Base-by-base conservation (phyloP, 768 basidiomycete genomes). In the Coprinopsis sp. region DNA sequence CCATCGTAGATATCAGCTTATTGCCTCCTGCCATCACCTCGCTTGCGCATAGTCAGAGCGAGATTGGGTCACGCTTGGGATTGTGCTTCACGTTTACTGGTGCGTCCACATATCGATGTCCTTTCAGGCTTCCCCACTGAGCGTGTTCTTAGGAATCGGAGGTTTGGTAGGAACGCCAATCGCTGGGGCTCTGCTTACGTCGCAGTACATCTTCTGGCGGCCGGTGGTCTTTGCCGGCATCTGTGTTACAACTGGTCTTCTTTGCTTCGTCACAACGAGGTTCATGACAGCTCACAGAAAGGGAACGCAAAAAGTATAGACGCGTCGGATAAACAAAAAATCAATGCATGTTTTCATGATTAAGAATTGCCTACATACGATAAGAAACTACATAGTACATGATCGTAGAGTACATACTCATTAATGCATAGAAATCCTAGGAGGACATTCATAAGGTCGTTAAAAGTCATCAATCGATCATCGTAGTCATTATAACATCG, bases 151-250 rank as follows among this genome's bases (percentile, higher is more conserved):
- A 73, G 73, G 69, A 6, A 41, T 74, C 11, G 67, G 68, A 6
- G 73, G 68, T 14, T 62, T 76, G 70, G 72, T 69, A 72, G 79
- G 79, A 12, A 72, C 77, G 0, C 81, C 82, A 1, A 74, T 82
- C 46, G 73, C 73, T 27, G 82, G 82, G 0, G 73, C 78, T 3
- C 61, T 83, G 22, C 69, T 84, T 6, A 72, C 77, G 0, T 51
- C 65, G 6, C 58, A 66, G 0, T 81, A 74, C 47, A 54, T 74
- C 4, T 84, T 82, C 82, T 81, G 78, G 76, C 66, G 74, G 27
- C 76, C 78, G 1, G 73, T 73, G 10, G 45, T 81, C 6, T 84
- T 81, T 53, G 66, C 73, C 23, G 79, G 77, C 31, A 23, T 69
- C n/a, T 68, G 58, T 49, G 64, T 71, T 14, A 41, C 58, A 19